Evolutionary conservation across 306 rosid genomes (phyloP).

Genomic region (Trifolium fragiferum): DNA sequence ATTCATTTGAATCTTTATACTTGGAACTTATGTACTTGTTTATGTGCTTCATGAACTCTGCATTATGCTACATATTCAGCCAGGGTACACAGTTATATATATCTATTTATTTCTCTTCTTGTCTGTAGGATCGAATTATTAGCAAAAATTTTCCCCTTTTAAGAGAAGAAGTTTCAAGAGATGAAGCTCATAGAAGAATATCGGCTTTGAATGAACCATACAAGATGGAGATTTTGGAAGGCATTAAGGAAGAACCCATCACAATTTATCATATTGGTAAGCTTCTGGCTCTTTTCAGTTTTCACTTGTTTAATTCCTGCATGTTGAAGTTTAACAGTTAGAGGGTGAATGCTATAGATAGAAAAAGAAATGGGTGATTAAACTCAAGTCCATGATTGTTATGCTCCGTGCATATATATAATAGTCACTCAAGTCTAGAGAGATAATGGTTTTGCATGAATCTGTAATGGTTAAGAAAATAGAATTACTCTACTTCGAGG

Average conservation of each 20-base stretch:
- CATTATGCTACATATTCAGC: constrained; percentile 31
- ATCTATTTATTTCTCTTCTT: constrained; percentile 40
- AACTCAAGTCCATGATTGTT: constrained; percentile 15
- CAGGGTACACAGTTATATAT: neutral
- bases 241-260: constrained; percentile 86
- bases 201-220: constrained; percentile 82
- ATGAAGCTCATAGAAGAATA: constrained; percentile 86
- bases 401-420: constrained; percentile 14
- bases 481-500: too few species aligned
- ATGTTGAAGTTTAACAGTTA: constrained; percentile 30
- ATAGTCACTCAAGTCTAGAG: neutral
- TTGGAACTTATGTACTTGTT: constrained; percentile 6
- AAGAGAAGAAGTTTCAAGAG: constrained; percentile 95
- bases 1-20: constrained; percentile 24
- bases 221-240: constrained; percentile 91
- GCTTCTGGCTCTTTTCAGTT: constrained; percentile 42
- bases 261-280: constrained; percentile 94
- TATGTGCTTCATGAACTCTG: constrained; percentile 33
- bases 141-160: constrained; percentile 79
- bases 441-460: too few species aligned
- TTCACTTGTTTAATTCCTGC: constrained; percentile 9
- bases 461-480: too few species aligned
- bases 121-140: constrained; percentile 80
- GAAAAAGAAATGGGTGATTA: neutral
- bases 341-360: constrained; percentile 13